Evolutionary conservation across 2,329 filamentous ascomycete genomes (phyloP).

Genomic region (Blastomyces parvus): DNA sequence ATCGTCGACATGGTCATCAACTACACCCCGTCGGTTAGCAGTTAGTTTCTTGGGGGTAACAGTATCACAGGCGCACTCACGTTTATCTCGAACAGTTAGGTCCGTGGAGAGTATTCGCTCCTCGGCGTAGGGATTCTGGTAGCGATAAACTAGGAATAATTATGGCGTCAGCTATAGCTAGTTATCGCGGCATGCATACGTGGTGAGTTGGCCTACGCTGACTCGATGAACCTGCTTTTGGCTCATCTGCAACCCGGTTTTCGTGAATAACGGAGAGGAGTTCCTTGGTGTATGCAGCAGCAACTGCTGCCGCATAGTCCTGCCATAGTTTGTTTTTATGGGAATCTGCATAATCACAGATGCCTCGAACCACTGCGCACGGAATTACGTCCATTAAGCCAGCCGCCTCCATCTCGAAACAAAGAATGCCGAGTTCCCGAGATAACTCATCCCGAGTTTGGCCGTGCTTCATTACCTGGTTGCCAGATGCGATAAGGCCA

Average conservation of each 20-base stretch:
- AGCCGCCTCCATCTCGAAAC: constrained; percentile 31
- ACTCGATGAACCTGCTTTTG: background rate
- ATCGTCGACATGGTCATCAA: background rate
- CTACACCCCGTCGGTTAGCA: background rate
- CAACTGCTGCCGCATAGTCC: constrained; percentile 26
- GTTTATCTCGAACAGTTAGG: background rate
- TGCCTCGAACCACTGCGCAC: constrained; percentile 33
- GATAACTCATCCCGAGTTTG: constrained; percentile 12
- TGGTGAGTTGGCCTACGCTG: background rate
- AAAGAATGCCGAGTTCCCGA: constrained; percentile 16
- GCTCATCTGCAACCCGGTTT: background rate
- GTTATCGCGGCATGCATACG: no score
- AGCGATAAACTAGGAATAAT: background rate
- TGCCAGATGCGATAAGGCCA: constrained; percentile 21
- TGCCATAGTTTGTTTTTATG: constrained; percentile 35
- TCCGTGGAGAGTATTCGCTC: background rate
- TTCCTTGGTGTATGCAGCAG: constrained; percentile 24
- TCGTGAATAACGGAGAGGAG: constrained; percentile 10
- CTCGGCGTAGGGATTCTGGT: background rate
- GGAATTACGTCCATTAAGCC: constrained; percentile 25
- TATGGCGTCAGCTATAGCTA: background rate
- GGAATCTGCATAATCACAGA: constrained; percentile 35
- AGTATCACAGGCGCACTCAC: background rate
- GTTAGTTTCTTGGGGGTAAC: background rate
- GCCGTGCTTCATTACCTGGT: constrained; percentile 20